These are phyloP conservation scores for Barnettozyma hawaiiensis DNA, from an alignment of 1,139 yeast species.

Conservation along the genomic window DNA sequence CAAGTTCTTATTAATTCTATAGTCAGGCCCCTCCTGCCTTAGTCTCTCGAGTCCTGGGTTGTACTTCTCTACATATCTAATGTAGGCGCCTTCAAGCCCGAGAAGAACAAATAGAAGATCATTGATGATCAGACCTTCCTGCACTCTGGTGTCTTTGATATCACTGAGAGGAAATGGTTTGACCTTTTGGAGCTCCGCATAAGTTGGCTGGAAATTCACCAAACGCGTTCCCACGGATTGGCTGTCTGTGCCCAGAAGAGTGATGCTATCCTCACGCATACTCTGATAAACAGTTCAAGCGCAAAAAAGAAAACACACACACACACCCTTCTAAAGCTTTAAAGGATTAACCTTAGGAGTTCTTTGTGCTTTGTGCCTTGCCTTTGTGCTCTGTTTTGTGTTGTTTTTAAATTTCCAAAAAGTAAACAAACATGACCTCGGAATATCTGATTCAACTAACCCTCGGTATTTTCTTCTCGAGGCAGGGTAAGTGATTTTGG, in stretches of 20 bases:
- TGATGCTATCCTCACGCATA: background rate
- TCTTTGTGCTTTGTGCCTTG: too few species aligned
- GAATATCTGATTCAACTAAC: too few species aligned
- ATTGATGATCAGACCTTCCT: conserved; percentile 65
- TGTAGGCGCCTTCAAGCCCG: conserved; percentile 78
- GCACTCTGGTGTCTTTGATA: conserved; percentile 42
- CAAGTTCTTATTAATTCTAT: conserved; percentile 61
- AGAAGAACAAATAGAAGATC: conserved; percentile 65
- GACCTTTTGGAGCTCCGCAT: conserved; percentile 28
- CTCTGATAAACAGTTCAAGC: background rate
- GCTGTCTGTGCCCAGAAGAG: background rate
- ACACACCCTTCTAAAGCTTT: too few species aligned
- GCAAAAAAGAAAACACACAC: too few species aligned
- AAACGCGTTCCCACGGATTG: conserved; percentile 21
- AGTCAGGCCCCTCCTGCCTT: conserved; percentile 66
- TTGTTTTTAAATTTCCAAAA: too few species aligned
- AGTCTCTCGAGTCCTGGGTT: conserved; percentile 37
- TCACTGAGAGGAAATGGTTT: conserved; percentile 43
- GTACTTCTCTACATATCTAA: conserved; percentile 60
- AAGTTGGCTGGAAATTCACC: conserved; percentile 32
- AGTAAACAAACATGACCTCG: too few species aligned
- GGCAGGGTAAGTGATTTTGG: too few species aligned
- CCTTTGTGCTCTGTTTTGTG: too few species aligned
- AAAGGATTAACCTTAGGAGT: too few species aligned
- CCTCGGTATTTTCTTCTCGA: too few species aligned